Conservation (phyloP, 208 protist genomes). For the Crithidia brevicula region DNA sequence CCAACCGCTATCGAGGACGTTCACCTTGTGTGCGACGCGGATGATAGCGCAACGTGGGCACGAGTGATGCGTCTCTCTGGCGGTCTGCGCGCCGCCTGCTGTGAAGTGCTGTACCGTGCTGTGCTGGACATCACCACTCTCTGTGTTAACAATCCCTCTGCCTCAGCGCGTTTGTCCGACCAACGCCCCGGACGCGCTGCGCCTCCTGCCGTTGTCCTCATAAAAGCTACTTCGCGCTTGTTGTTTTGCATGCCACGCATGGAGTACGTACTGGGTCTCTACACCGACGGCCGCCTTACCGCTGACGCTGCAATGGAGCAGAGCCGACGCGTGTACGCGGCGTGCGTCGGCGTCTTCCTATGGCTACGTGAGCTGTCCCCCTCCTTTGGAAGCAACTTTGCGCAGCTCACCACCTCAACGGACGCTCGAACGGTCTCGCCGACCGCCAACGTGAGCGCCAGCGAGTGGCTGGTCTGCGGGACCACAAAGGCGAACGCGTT, state of each 20-base stretch:
- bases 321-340: conserved; percentile 22
- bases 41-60: conserved; percentile 2
- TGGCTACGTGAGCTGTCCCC: conserved; percentile 32
- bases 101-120: conserved; percentile 25
- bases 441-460: no score
- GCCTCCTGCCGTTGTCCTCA: conserved; percentile 4
- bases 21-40: neutral
- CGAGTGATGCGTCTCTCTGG: conserved; percentile 23
- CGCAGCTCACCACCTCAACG: no score
- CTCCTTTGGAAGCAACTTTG: conserved; percentile 13
- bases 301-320: conserved; percentile 12
- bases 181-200: neutral
- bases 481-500: conserved; percentile 50
- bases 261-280: conserved; percentile 47
- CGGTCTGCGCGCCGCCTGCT: conserved; percentile 16
- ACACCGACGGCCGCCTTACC: conserved; percentile 11
- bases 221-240: conserved; percentile 27
- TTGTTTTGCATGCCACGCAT: conserved; percentile 54
- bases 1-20: no score
- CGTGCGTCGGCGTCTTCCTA: conserved; percentile 36
- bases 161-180: neutral
- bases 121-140: conserved; percentile 9
- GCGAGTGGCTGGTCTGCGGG: conserved; percentile 50
- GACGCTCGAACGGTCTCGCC: no score
- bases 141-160: neutral